These are phyloP conservation scores for Hypericum androsaemum DNA, from an alignment of 345 rosid genomes.

Conservation along the genomic window DNA sequence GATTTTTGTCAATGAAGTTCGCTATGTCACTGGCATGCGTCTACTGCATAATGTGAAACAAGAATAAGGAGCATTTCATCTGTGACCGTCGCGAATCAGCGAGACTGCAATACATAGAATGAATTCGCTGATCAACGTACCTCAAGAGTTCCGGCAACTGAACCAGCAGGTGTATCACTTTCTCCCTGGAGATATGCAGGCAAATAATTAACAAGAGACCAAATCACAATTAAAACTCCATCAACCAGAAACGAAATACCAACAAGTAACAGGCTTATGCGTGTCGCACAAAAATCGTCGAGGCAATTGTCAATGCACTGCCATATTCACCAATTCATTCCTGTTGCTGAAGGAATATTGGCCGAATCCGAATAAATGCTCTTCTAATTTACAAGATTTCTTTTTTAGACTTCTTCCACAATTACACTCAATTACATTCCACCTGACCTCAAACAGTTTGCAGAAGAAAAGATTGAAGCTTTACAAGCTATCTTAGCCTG, in stretches of 20 bases:
- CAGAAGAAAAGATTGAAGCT: slow-evolving; percentile 43
- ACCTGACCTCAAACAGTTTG: slow-evolving; percentile 59
- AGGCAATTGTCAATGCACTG: too few relatives aligned
- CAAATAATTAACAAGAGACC: background rate
- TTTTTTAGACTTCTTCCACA: too few relatives aligned
- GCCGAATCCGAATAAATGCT: too few relatives aligned
- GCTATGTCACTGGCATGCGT: slow-evolving; percentile 84
- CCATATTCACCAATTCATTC: too few relatives aligned
- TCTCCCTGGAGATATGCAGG: slow-evolving; percentile 51
- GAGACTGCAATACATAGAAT: too few relatives aligned
- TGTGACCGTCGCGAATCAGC: slow-evolving; percentile 1
- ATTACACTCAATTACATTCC: too few relatives aligned
- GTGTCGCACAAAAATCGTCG: too few relatives aligned
- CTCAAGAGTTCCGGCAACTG: slow-evolving; percentile 72
- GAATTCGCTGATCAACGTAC: slow-evolving; percentile 21
- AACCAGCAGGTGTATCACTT: slow-evolving; percentile 57
- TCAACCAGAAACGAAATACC: too few relatives aligned
- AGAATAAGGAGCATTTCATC: slow-evolving; percentile 11
- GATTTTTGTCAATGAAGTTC: slow-evolving; percentile 48
- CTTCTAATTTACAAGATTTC: too few relatives aligned
- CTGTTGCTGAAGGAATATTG: too few relatives aligned
- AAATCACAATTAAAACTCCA: slow-evolving; percentile 7
- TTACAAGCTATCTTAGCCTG: too few relatives aligned
- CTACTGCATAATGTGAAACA: slow-evolving; percentile 43
- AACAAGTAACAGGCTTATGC: too few relatives aligned